phyloP scores from a whole-genome alignment of 257 asterid species.

The Agastache rugosa region DNA sequence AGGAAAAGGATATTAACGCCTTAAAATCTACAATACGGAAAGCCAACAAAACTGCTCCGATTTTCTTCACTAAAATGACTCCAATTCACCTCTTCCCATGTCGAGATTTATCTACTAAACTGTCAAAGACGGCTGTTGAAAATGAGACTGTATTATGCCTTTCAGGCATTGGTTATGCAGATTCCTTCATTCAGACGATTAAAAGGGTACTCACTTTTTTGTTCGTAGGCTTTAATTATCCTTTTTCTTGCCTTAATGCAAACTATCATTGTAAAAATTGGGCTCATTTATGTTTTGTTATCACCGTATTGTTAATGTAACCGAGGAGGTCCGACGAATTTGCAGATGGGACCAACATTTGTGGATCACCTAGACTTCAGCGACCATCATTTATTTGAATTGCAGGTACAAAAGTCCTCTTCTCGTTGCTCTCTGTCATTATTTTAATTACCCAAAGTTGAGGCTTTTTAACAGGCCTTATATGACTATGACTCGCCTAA shows the following conservation, averaged over 20 bases:
- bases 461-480: background rate
- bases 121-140: slow-evolving; percentile 49
- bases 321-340: slow-evolving; percentile 32
- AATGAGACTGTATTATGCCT: slow-evolving; percentile 63
- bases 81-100: slow-evolving; percentile 68
- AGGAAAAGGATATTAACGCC: slow-evolving; percentile 50
- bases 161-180: slow-evolving; percentile 84
- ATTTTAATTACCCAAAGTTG: background rate
- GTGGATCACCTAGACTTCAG: slow-evolving; percentile 84
- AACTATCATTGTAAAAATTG: too few relatives aligned
- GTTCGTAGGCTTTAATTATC: background rate
- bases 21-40: slow-evolving; percentile 56
- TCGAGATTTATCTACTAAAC: slow-evolving; percentile 49
- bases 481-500: background rate
- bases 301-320: background rate
- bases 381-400: slow-evolving; percentile 77
- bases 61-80: slow-evolving; percentile 69
- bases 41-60: slow-evolving; percentile 52
- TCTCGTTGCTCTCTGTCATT: slow-evolving; percentile 10
- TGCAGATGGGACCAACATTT: slow-evolving; percentile 81
- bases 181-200: slow-evolving; percentile 72
- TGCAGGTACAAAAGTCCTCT: slow-evolving; percentile 50
- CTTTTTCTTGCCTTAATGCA: slow-evolving; percentile 13
- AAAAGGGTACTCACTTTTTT: slow-evolving; percentile 49
- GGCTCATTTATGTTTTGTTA: slow-evolving; percentile 11